Evolutionary conservation across 352 stramenopile genomes (phyloP), one percentile per base, ranked within the genome.

Genomic region (Pythium pyrilobum): DNA sequence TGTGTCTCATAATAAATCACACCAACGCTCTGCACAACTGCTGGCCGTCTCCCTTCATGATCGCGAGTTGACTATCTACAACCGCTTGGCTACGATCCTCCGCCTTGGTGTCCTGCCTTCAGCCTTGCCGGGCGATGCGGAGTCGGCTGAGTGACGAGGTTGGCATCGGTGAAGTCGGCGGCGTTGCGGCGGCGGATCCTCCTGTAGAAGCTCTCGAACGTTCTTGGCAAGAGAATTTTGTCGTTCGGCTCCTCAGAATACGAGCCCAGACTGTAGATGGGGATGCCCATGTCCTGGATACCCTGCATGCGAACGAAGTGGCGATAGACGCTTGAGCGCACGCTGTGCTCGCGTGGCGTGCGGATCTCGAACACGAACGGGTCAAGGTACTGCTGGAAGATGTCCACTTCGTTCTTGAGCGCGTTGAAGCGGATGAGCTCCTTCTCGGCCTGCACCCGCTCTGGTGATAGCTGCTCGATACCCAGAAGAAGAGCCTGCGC

Each of bases 361-460:
- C 56, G 64, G 43, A 84, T 87, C 43, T 76, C 64, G 41, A 84
- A 85, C 43, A 87, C 63, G 29, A 87, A 89, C 5, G 74, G 76
- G 38, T 84, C 71, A 15, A 90, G 50, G 52, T 75, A 72, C 54
- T 92, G 77, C 57, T 92, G 81, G 61, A 89, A 87, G 48, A 87
- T 84, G 37, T 88, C 77, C 37, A 90, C 66, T 36, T 92, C 79
- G 59, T 89, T 86, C 61, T 87, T 84, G 28, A 90, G 62, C 3
- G 74, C 81, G 37, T 83, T 67, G 46, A 82, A 86, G 11, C 71
- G 77, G 27, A 89, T 77, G 16, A 79, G 45, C 20, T 72, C 51
- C 45, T 81, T 81, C 40, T 90, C 78, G 45, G 66, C 57, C 12
- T 59, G 46, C 21, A 91, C 68, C 25, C 73, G 71, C 21, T 81